Evolutionary conservation across 495 filamentous ascomycete species (phyloP), one percentile per base, ranked within the genome.

Genomic region (Hypoxylon lenormandii): DNA sequence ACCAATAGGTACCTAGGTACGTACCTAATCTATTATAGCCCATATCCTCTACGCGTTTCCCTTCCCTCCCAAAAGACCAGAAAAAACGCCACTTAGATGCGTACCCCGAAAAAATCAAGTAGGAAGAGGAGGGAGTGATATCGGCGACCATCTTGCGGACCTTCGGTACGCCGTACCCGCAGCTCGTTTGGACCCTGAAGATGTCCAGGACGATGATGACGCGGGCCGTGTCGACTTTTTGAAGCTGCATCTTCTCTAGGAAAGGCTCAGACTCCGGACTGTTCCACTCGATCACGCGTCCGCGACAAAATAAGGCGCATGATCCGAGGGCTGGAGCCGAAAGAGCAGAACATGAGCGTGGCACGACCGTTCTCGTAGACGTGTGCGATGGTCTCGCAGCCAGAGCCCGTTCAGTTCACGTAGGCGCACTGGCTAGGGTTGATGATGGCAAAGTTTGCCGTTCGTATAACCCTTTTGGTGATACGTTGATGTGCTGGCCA

Each of bases 281-380:
- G 37, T 79, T 80, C 61, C 73, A 76, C 69, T 89, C 86, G 15
- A 88, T 74, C 19, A 89, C 82, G 3, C 74, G 71, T 0, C 83
- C 84, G 16, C 47, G 79, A 64, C 86, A 87, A 60, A 87, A 89
- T 19, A 87, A 87, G 77, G 1, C 88, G 74, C 72, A 89, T 56
- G 69, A 90, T 90, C 54, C 82, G 79, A 19, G 85, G 88, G 5
- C 70, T 74, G 7, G 65, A 56, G 4, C 80, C 82, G 67, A 90
- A 90, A n/a, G 80, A 82, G 73, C 82, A 86, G 77, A 88, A 89
- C 82, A 87, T 84, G 60, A 88, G 69, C 0, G 85, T 88, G n/a
- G 85, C 76, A 4, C 89, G 78, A 11, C 86, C 86, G 69, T 89
- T 90, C 64, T 89, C 87, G 70, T 88, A 87, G 15, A 86, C 51